Evolutionary conservation across 306 rosid genomes (phyloP).

Genomic region (Pyrus communis): DNA sequence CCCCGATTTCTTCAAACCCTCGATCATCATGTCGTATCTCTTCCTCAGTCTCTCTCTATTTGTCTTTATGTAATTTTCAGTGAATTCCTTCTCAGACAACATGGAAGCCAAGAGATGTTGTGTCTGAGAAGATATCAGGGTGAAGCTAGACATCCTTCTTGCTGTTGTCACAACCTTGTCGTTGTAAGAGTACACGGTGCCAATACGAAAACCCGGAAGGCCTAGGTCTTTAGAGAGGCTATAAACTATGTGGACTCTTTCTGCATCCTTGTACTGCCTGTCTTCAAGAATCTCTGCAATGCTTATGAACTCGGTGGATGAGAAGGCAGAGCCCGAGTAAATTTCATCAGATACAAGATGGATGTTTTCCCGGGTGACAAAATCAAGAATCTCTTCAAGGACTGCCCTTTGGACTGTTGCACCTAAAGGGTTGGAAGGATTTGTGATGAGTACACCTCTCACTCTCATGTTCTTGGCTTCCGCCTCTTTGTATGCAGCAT

Average conservation of each 20-base stretch:
- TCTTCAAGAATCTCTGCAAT: conserved; percentile 58
- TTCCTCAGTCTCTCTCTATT: conserved; percentile 64
- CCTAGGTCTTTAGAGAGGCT: conserved; percentile 95
- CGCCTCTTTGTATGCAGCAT: conserved; percentile 55
- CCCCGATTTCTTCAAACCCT: conserved; percentile 54
- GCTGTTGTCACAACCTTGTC: conserved; percentile 80
- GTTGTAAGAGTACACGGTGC: conserved; percentile 81
- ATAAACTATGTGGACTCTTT: conserved; percentile 85
- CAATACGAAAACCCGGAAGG: conserved; percentile 80
- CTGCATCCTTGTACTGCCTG: conserved; percentile 30
- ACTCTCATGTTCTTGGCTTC: conserved; percentile 43
- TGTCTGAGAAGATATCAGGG: conserved; percentile 81
- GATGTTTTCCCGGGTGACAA: conserved; percentile 62
- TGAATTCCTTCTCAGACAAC: conserved; percentile 57
- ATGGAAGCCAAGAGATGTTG: conserved; percentile 66
- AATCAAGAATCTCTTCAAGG: conserved; percentile 55
- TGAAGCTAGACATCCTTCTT: conserved; percentile 85
- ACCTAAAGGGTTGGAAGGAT: conserved; percentile 89
- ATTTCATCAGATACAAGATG: conserved; percentile 90
- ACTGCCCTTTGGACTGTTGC: conserved; percentile 52
- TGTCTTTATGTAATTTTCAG: conserved; percentile 45
- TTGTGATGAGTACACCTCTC: conserved; percentile 68
- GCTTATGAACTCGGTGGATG: conserved; percentile 56
- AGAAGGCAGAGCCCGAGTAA: conserved; percentile 84
- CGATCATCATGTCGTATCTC: conserved; percentile 61